These are phyloP conservation scores for Omphalea diandra DNA, from an alignment of 441 rosid genomes.

Conservation along the genomic window DNA sequence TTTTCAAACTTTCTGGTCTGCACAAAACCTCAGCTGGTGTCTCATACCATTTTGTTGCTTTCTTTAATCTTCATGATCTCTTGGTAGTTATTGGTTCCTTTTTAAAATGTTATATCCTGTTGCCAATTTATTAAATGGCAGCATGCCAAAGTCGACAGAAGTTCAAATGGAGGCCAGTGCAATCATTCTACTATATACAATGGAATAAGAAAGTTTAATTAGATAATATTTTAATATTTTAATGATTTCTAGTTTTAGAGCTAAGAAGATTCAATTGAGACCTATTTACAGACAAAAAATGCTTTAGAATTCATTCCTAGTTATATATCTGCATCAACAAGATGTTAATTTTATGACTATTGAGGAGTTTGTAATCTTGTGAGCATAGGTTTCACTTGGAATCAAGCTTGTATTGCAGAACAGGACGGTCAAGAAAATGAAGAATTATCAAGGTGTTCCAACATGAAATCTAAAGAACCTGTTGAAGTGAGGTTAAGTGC, in stretches of 20 bases:
- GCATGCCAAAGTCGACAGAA: background rate
- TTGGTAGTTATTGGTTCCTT: background rate
- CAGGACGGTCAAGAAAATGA: slow-evolving; percentile 37
- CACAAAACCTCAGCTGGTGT: background rate
- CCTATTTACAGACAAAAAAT: background rate
- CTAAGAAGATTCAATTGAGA: background rate
- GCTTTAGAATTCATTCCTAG: background rate
- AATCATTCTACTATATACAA: background rate
- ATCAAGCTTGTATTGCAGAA: slow-evolving; percentile 37
- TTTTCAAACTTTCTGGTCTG: slow-evolving; percentile 4
- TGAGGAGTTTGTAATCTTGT: slow-evolving; percentile 26
- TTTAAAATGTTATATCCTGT: background rate
- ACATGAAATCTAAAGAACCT: slow-evolving; percentile 36
- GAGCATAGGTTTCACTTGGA: slow-evolving; percentile 52
- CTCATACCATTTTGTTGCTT: background rate
- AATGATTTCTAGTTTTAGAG: background rate
- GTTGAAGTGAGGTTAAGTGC: slow-evolving; percentile 45
- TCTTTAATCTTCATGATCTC: background rate
- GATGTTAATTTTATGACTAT: background rate
- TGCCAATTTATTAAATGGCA: background rate
- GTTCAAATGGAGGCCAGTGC: background rate
- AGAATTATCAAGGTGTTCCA: slow-evolving; percentile 37
- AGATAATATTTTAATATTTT: too few species aligned
- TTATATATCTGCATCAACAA: background rate
- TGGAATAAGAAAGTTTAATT: background rate